Base-by-base conservation (phyloP, 345 rosid species). In the Citrus trifoliata region DNA sequence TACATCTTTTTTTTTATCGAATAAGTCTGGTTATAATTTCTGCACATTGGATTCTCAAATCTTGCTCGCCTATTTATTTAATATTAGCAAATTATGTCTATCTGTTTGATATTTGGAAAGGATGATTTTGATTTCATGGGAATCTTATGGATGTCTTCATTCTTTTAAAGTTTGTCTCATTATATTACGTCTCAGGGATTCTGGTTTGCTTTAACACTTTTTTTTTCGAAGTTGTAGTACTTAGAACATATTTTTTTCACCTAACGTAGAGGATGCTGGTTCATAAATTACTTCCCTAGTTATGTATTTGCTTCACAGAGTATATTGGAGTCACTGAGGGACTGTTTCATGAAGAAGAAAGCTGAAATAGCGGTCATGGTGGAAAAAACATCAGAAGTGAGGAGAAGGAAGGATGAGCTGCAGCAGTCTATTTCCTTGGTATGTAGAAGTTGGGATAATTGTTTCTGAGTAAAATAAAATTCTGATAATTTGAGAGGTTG, bases 381-480 rank as follows among this genome's bases (percentile, higher is more conserved):
- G 91, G 88, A 88, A 67, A 88, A 83, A 80, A 89, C 97, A 77
- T 79, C 88, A 27, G 92, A 89, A 78, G 93, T 89, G 87, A 90
- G 85, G 83, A 89, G 86, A 85, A 91, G 81, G 80, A 89, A 90
- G 86, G 88, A 88, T 82, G 91, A 84, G 75, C 82, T 90, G 75
- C 84, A 79, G 76, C 88, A 94, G 60, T 77, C 83, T 71, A 81
- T 87, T 71, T 84, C 90, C 76, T 70, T 73, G 98, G 99, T 96
- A 80, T 80, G 88, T 80, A 67, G 83, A 70, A 27, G 4, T 74
- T 79, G 64, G 40, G 79, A 51, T 30, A 18, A 67, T 80, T 73
- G 12, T 79, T 75, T 27, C 65, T 70, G 10, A 59, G 60, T 76
- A 53, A 58, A 28, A 56, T 42, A 30, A 74, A 67, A 53, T 30